A percentile compares a stretch with the other conserved stretches of the same genome.
phyloP scores from a whole-genome alignment of 1,284 basidiomycete species.

The Mixia osmundae region DNA sequence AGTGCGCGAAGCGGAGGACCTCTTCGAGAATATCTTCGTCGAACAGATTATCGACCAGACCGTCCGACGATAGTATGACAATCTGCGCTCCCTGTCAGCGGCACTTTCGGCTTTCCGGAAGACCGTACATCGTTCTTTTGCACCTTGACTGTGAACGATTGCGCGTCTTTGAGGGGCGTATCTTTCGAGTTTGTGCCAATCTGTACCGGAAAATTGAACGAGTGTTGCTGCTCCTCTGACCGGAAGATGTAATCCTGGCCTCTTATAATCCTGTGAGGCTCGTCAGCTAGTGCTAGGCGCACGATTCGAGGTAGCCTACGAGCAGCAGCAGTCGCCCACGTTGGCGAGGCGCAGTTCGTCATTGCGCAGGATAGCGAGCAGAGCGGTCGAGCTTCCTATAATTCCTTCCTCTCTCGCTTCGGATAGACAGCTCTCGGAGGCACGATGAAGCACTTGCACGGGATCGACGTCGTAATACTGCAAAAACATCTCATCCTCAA shows the following conservation, averaged over 20 bases:
- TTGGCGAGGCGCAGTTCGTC: conserved; percentile 72
- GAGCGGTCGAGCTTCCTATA: conserved; percentile 31
- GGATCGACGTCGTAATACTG: conserved; percentile 25
- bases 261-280: conserved; percentile 13
- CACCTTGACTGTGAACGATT: conserved; percentile 47
- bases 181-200: conserved; percentile 53
- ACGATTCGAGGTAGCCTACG: conserved; percentile 4
- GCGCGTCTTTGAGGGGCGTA: conserved; percentile 45
- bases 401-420: conserved; percentile 28
- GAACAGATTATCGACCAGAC: conserved; percentile 81
- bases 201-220: conserved; percentile 79
- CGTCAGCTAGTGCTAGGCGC: background rate
- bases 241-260: conserved; percentile 37
- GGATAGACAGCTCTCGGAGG: conserved; percentile 30
- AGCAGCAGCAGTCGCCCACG: conserved; percentile 60
- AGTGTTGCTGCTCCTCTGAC: conserved; percentile 83
- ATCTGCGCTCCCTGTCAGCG: conserved; percentile 24
- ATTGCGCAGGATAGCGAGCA: conserved; percentile 34
- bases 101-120: background rate
- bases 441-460: conserved; percentile 32
- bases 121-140: conserved; percentile 40
- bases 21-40: conserved; percentile 84
- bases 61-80: conserved; percentile 69
- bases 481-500: conserved; percentile 15
- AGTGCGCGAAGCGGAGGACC: conserved; percentile 24